Base-by-base conservation (phyloP, 2,329 filamentous ascomycete species). In the Conoideocrella luteorostrata region DNA sequence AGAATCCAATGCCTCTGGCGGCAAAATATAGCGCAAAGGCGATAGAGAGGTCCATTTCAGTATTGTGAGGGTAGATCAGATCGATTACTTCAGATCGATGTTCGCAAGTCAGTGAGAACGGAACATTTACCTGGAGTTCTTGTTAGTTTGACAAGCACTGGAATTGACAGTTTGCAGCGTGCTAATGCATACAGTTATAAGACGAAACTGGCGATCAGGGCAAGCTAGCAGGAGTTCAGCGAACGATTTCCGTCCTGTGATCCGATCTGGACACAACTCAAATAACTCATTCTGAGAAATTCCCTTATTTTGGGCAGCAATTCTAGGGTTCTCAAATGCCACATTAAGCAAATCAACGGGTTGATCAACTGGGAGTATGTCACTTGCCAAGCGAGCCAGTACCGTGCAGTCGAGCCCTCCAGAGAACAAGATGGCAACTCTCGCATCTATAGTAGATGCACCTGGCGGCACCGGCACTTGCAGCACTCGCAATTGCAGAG, bases 11-110 rank as follows among this genome's bases (percentile, higher is more conserved):
- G 1, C 89, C 91, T 30, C 88, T 78, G 1, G 91, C 83, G 5
- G 93, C 89, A 67, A 98, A 98, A 63, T 96, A 97, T n/a, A 98
- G 72, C 0, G 93, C 93, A 54, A 78, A 84, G 0, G 87, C 86
- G 54, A 98, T 98, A 4, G 93, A 98, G 1, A 98, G 72, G 56
- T 98, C 93, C 93, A 98, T 98, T 64, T 98, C 93, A 0, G 93
- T 98, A 52, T 95, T 91, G 64, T 98, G 93, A 0, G 93, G 93
- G 53, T 85, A 75, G 61, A 98, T 96, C 15, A 98, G 71, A 2
- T 78, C 74, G 29, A 90, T 76, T 17, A 98, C 77, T 21, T 74
- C 74, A 3, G 74, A 57, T 48, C 87, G 80, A 55, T 95, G 86
- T 2, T 74, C 71, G 34, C 82, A 59, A 0, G 83, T 86, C 54